These are phyloP conservation scores for Ustilago xerochloae DNA, from an alignment of 1,284 basidiomycete genomes.

Conservation along the genomic window DNA sequence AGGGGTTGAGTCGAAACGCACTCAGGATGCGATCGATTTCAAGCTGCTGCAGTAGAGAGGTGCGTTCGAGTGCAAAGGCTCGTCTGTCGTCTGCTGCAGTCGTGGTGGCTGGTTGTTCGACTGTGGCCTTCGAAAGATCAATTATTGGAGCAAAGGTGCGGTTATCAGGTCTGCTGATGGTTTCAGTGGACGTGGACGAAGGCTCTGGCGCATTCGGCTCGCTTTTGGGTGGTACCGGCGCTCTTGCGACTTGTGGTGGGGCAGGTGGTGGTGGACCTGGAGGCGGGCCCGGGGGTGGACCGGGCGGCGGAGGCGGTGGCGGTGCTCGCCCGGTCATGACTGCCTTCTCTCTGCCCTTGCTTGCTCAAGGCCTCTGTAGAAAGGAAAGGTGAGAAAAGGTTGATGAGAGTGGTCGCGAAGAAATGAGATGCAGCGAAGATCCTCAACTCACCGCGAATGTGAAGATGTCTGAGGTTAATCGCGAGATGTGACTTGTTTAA, in stretches of 20 bases:
- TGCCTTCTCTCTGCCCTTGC: not conserved
- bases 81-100: constrained; percentile 17
- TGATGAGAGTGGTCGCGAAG: not conserved
- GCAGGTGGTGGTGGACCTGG: constrained; percentile 44
- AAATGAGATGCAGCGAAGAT: too few relatives aligned
- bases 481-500: not conserved
- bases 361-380: not conserved
- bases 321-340: constrained; percentile 31
- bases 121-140: too few relatives aligned
- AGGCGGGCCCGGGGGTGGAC: constrained; percentile 38
- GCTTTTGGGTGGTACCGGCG: not conserved
- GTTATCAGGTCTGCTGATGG: too few relatives aligned
- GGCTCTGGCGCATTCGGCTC: not conserved
- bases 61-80: constrained; percentile 48
- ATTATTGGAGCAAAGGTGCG: not conserved
- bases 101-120: not conserved
- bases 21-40: constrained; percentile 72
- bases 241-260: constrained; percentile 19
- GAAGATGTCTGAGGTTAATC: not conserved
- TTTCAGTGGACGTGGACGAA: not conserved
- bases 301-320: constrained; percentile 32
- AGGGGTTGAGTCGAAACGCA: constrained; percentile 73
- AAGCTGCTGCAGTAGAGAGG: constrained; percentile 64
- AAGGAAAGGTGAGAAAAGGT: not conserved
- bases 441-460: not conserved